Conservation (phyloP, 805 yeast genomes). For the Metschnikowia santaceciliae region DNA sequence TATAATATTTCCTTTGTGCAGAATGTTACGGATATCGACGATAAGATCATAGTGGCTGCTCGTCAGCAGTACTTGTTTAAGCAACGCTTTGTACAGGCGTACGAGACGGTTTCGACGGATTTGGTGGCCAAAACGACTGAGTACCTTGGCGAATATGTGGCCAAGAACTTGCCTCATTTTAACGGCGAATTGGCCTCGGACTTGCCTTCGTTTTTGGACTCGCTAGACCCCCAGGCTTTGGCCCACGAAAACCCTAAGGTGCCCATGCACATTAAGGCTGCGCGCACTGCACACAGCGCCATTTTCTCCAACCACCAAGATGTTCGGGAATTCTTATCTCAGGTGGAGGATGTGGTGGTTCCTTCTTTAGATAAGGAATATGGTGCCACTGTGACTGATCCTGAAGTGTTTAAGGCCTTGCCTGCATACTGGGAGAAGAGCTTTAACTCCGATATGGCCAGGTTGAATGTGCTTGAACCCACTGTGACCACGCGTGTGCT, state of each 20-base stretch:
- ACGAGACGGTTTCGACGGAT: slow-evolving; percentile 27
- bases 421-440: slow-evolving; percentile 88
- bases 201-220: slow-evolving; percentile 49
- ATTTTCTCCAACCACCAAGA: slow-evolving; percentile 19
- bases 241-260: slow-evolving; percentile 71
- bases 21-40: slow-evolving; percentile 98
- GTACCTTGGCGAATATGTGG: slow-evolving; percentile 49
- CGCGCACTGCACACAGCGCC: slow-evolving; percentile 47
- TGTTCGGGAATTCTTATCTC: slow-evolving; percentile 29
- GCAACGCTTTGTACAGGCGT: slow-evolving; percentile 39
- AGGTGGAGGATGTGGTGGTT: slow-evolving; percentile 72
- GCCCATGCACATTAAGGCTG: slow-evolving; percentile 76
- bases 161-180: slow-evolving; percentile 51
- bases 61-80: slow-evolving; percentile 83
- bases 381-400: slow-evolving; percentile 81
- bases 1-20: slow-evolving; percentile 86
- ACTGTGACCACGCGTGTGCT: slow-evolving; percentile 89
- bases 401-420: slow-evolving; percentile 71
- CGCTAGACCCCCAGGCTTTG: slow-evolving; percentile 47
- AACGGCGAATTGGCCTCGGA: slow-evolving; percentile 24
- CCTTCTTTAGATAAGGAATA: slow-evolving; percentile 64
- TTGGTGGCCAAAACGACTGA: slow-evolving; percentile 36
- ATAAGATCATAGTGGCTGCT: slow-evolving; percentile 91
- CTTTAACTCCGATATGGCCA: slow-evolving; percentile 80
- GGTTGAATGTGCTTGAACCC: slow-evolving; percentile 80